A percentile compares a stretch with the other conserved stretches of the same genome.
phyloP scores from a whole-genome alignment of 257 asterid species.

The Orobanche coerulescens region DNA sequence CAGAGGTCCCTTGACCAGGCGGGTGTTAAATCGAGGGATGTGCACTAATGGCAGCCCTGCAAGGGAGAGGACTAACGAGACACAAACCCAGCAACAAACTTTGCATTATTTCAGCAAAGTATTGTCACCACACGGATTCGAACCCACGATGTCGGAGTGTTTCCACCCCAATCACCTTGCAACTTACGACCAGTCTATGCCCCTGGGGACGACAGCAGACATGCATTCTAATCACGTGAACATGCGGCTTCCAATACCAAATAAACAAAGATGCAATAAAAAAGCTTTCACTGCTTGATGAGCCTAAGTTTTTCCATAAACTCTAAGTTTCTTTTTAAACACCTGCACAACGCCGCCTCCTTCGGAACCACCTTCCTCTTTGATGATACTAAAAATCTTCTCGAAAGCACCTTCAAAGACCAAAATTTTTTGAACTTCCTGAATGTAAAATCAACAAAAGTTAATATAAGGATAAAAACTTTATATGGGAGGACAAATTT shows the following conservation, averaged over 20 bases:
- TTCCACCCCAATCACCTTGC: too few species aligned
- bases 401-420: conserved; percentile 93
- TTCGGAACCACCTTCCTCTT: conserved; percentile 96
- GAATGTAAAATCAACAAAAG: conserved; percentile 22
- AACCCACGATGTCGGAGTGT: too few species aligned
- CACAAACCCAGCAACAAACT: too few species aligned
- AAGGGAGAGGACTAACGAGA: too few species aligned
- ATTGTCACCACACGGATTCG: too few species aligned
- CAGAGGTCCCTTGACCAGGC: too few species aligned
- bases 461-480: conserved; percentile 3
- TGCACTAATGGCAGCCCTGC: too few species aligned
- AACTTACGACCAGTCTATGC: too few species aligned
- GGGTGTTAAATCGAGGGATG: too few species aligned
- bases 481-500: not conserved
- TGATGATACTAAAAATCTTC: conserved; percentile 75
- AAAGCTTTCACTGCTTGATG: not conserved
- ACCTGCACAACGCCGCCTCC: conserved; percentile 98
- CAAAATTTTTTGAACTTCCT: conserved; percentile 97
- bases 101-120: too few species aligned
- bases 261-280: conserved; percentile 4
- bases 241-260: not conserved
- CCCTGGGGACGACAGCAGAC: too few species aligned
- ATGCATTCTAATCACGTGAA: conserved; percentile 2
- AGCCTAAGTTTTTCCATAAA: not conserved
- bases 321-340: conserved; percentile 10